A percentile compares a stretch with the other conserved stretches of the same genome.
These are phyloP conservation scores for Citropsis articulata DNA, from an alignment of 345 rosid species.

Conservation along the genomic window DNA sequence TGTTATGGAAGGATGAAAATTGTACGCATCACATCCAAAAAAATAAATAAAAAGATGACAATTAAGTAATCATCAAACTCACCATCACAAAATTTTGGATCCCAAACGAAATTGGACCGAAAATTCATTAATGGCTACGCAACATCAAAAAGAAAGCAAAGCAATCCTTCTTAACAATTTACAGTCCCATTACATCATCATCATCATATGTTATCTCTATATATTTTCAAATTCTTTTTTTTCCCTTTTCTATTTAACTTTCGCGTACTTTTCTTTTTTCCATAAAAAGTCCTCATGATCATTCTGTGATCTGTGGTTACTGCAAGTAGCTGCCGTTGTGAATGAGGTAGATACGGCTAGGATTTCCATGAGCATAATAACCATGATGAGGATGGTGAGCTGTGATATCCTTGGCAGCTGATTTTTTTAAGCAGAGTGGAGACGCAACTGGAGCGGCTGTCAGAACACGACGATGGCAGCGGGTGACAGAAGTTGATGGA, in stretches of 20 bases:
- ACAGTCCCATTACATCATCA: conserved; percentile 46
- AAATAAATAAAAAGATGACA: not conserved
- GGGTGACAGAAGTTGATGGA: conserved; percentile 22
- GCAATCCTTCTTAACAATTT: conserved; percentile 39
- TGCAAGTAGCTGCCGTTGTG: conserved; percentile 67
- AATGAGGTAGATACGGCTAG: conserved; percentile 46
- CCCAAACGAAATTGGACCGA: conserved; percentile 40
- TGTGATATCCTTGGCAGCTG: conserved; percentile 28
- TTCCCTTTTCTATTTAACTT: no score
- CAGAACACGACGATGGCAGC: conserved; percentile 20
- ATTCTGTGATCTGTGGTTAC: conserved; percentile 20
- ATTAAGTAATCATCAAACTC: conserved; percentile 20
- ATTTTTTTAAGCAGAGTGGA: conserved; percentile 29
- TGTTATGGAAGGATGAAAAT: not conserved
- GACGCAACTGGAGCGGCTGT: conserved; percentile 7
- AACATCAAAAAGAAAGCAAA: conserved; percentile 24
- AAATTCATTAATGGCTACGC: conserved; percentile 53
- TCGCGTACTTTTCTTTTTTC: no score
- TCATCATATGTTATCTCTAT: conserved; percentile 2
- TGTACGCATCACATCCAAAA: not conserved
- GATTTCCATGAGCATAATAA: conserved; percentile 47
- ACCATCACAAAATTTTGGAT: conserved; percentile 35
- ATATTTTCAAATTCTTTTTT: not conserved
- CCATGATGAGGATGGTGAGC: conserved; percentile 33
- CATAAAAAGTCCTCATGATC: not conserved